phyloP scores from a whole-genome alignment of 2,329 filamentous ascomycete species.

The Trichoderma oligosporum region DNA sequence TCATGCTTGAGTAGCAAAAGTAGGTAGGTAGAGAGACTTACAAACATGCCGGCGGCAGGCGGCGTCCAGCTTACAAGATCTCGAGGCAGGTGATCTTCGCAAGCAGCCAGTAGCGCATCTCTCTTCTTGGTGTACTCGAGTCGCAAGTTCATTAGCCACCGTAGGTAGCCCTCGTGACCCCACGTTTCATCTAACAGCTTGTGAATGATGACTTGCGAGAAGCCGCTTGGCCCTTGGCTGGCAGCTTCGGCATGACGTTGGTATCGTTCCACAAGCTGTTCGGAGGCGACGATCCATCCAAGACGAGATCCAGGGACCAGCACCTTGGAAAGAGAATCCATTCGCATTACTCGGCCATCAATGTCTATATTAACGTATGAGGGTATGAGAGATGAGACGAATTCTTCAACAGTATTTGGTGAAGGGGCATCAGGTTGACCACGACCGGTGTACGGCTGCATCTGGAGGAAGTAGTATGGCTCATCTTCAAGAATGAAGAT shows the following conservation, averaged over 20 bases:
- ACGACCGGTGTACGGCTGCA: slow-evolving; percentile 66
- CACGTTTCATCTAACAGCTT: slow-evolving; percentile 90
- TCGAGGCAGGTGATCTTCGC: slow-evolving; percentile 69
- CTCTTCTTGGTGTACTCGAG: slow-evolving; percentile 76
- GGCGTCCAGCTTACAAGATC: slow-evolving; percentile 76
- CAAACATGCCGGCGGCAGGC: slow-evolving; percentile 91
- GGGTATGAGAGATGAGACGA: slow-evolving; percentile 60
- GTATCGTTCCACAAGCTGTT: slow-evolving; percentile 80
- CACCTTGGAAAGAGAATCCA: slow-evolving; percentile 94
- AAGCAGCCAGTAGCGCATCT: slow-evolving; percentile 73
- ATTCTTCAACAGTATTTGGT: slow-evolving; percentile 63
- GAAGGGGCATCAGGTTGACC: slow-evolving; percentile 49
- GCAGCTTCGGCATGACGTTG: slow-evolving; percentile 77
- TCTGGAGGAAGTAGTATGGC: slow-evolving; percentile 91
- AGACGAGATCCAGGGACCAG: slow-evolving; percentile 75
- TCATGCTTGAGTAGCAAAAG: background rate
- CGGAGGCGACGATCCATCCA: slow-evolving; percentile 86
- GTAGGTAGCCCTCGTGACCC: slow-evolving; percentile 86
- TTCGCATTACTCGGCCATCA: slow-evolving; percentile 82
- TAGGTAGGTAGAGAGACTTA: slow-evolving; percentile 40
- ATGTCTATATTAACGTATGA: slow-evolving; percentile 75
- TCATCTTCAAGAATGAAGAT: slow-evolving; percentile 87
- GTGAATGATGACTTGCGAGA: slow-evolving; percentile 79
- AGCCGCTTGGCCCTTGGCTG: slow-evolving; percentile 79
- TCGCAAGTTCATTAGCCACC: slow-evolving; percentile 82